Base-by-base conservation (phyloP, 352 stramenopile genomes). In the Thalassiosira sp. region DNA sequence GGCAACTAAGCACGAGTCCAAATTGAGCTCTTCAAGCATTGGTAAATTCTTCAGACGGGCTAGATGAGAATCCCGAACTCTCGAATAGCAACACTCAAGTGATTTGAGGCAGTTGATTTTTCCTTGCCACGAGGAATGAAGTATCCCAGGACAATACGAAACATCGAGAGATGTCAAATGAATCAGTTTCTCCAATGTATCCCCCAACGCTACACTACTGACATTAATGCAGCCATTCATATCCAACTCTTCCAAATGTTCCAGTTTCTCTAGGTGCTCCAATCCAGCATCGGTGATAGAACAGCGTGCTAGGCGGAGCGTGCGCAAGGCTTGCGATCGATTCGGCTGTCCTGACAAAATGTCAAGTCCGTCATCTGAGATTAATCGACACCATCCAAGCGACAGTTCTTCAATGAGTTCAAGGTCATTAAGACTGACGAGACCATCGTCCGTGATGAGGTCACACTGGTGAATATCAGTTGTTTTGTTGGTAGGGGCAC, bases 121-220 rank as follows among this genome's bases (percentile, higher is more conserved):
- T 20, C 85, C 85, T 69, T 93, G 88, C 85, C 85, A 93, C 13
- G 81, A 84, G 7, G 79, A 79, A 16, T 81, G 81, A 13, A 93
- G 63, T 63, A 93, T 90, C 28, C 85, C 82, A 27, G 83, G 84
- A 48, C 81, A 91, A 53, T 91, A 90, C 0, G 82, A 90, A 24
- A 89, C 85, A 81, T 93, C 79, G 15, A 93, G 67, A 11, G 37
- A 68, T 22, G 35, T 60, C 10, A 93, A 62, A 15, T 82, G 64
- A 0, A 49, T 28, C 18, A 93, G 67, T 40, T 82, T 56, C 25
- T 48, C 46, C n/a, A 91, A 58, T 20, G 76, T 66, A 43, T 83
- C 67, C 25, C 81, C 85, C 15, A 93, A 59, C n/a, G 72, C 72
- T 27, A 42, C 13, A 37, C 87, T 89, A 13, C 69, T 72, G 48